Evolutionary conservation across 1,284 basidiomycete species (phyloP).

Genomic region (Ustilago loliicola): DNA sequence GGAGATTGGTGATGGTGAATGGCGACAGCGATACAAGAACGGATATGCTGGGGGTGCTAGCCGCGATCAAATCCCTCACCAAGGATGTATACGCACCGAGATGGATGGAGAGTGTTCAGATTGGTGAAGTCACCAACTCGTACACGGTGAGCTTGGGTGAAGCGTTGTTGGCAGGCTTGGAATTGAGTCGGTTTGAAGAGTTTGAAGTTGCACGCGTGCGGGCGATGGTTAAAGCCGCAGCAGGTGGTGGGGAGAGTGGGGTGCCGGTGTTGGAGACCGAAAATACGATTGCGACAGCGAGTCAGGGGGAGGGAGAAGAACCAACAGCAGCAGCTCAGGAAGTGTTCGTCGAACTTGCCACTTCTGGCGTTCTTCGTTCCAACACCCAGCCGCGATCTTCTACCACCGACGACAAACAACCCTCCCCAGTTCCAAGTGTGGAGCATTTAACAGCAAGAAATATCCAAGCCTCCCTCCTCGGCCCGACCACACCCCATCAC

Average conservation of each 20-base stretch:
- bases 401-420: background rate
- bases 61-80: slow-evolving; percentile 76
- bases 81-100: slow-evolving; percentile 87
- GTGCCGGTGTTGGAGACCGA: slow-evolving; percentile 26
- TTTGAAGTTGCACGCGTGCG: slow-evolving; percentile 43
- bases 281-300: background rate
- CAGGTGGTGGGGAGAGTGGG: background rate
- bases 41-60: slow-evolving; percentile 42
- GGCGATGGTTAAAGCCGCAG: slow-evolving; percentile 9
- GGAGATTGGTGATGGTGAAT: slow-evolving; percentile 72
- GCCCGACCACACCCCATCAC: background rate
- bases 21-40: slow-evolving; percentile 44
- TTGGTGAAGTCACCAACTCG: slow-evolving; percentile 94
- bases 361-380: background rate
- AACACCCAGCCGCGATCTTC: background rate
- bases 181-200: slow-evolving; percentile 93
- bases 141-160: slow-evolving; percentile 96
- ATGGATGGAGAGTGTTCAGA: slow-evolving; percentile 81
- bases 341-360: background rate
- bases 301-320: slow-evolving; percentile 6
- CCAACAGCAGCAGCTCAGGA: background rate
- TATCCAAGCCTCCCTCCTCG: slow-evolving; percentile 2
- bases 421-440: background rate
- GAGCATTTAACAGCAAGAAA: background rate
- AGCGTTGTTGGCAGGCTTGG: slow-evolving; percentile 81